Percentiles rank a stretch among this genome's conserved stretches.
Evolutionary conservation across 306 rosid genomes (phyloP).

Genomic region (Dalbergia oliveri): DNA sequence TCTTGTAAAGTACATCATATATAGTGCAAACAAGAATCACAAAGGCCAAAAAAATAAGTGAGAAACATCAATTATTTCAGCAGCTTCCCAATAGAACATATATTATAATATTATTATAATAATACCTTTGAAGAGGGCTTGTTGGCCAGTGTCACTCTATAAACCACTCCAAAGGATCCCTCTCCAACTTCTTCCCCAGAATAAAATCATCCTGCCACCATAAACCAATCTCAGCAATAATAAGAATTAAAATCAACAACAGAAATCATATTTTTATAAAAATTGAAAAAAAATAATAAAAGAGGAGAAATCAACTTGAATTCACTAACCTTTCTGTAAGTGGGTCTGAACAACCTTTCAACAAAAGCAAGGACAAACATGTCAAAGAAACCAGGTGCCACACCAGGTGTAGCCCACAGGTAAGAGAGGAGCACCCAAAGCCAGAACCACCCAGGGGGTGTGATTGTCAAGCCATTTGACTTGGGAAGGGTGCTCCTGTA

Average conservation of each 20-base stretch:
- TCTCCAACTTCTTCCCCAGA: slow-evolving; percentile 91
- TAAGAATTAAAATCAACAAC: slow-evolving; percentile 28
- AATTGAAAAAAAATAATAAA: not conserved
- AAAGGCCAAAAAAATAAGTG: not conserved
- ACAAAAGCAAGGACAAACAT: slow-evolving; percentile 96
- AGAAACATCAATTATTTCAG: not conserved
- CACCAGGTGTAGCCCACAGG: slow-evolving; percentile 97
- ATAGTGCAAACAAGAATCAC: slow-evolving; percentile 1
- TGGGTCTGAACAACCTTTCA: slow-evolving; percentile 82
- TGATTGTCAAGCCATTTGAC: slow-evolving; percentile 71
- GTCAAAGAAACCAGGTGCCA: slow-evolving; percentile 97
- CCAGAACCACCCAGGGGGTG: slow-evolving; percentile 80
- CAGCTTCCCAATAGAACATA: slow-evolving; percentile 28
- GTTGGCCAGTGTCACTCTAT: slow-evolving; percentile 74
- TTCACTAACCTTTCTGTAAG: slow-evolving; percentile 70
- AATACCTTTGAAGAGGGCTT: slow-evolving; percentile 82
- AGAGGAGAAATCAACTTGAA: not conserved
- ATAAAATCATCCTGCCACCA: slow-evolving; percentile 84
- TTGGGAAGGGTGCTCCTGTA: slow-evolving; percentile 93
- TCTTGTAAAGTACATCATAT: slow-evolving; percentile 12
- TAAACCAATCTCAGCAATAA: slow-evolving; percentile 38
- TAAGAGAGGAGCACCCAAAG: slow-evolving; percentile 82
- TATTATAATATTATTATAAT: too few relatives aligned
- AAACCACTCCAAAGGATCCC: slow-evolving; percentile 96
- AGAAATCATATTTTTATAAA: not conserved